Base-by-base conservation (phyloP, 306 rosid species). In the Medicago lupulina region DNA sequence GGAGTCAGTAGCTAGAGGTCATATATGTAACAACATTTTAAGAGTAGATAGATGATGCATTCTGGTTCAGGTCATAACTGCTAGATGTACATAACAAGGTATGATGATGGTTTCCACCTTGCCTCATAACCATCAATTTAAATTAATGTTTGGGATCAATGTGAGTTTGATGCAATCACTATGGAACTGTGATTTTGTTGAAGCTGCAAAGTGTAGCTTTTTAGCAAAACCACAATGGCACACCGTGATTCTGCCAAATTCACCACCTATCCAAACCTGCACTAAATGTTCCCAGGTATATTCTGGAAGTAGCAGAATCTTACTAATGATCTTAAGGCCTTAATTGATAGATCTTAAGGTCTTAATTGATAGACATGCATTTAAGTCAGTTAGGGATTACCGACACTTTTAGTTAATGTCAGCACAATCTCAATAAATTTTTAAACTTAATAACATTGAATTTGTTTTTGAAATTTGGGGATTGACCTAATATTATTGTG, bases 11-110 rank as follows among this genome's bases (percentile, higher is more conserved):
- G 67, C 86, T 71, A 86, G 72, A 55, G 93, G 97, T 44, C 61
- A 83, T 80, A 85, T 92, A 80, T 79, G 88, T 67, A 95, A 95
- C 88, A 95, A 95, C 83, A 88, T 95, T 76, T 85, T 95, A 51
- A 86, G 85, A 73, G 97, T 95, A 60, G 88, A 81, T 11, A 76
- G 84, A 72, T 87, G 80, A 87, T 68, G 71, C 73, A 46, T 59
- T 73, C 70, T 59, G 69, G 73, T 73, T 71, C 67, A 62, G 65
- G 64, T 76, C 71, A 23, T 63, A 39, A 17, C 61, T 79, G 75
- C 71, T 57, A 23, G 74, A 70, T 55, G 79, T 74, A 66, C 36
- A 74, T 39, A 21, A 51, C 31, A 62, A 59, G 82, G 87, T 86
- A 64, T 82, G 74, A 13, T 68, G 16, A 9, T 76, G 11, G 23